phyloP scores from a whole-genome alignment of 2,329 filamentous ascomycete species.

The Volutella citrinella region DNA sequence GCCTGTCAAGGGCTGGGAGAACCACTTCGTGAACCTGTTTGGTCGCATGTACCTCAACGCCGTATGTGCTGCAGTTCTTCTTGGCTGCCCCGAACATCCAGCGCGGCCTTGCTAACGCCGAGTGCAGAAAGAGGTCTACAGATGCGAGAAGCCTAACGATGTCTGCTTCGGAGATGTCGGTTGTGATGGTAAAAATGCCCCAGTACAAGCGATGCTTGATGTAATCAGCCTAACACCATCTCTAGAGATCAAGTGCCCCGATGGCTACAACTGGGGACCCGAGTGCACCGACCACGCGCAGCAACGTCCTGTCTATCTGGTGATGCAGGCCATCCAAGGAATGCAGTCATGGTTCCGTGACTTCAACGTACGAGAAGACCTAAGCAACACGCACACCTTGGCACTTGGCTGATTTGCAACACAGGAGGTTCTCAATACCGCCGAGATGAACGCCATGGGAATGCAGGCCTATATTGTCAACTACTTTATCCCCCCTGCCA shows the following conservation, averaged over 20 bases:
- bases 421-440: conserved; percentile 1
- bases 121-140: conserved; percentile 2
- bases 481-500: conserved; percentile 2
- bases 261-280: conserved; percentile 3
- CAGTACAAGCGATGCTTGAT: too few relatives aligned
- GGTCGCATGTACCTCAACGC: conserved; percentile 3
- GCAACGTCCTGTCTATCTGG: conserved; percentile 2
- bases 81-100: too few relatives aligned
- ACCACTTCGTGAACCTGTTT: conserved; percentile 5
- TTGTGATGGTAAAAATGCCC: conserved; percentile 2
- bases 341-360: conserved; percentile 2
- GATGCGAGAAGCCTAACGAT: conserved; percentile 2
- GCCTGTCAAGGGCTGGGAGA: conserved; percentile 2
- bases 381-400: too few relatives aligned
- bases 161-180: conserved; percentile 1
- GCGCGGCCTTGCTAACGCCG: too few relatives aligned
- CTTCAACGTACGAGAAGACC: conserved; percentile 2
- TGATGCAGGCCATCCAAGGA: conserved; percentile 3
- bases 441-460: conserved; percentile 2
- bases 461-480: conserved; percentile 1
- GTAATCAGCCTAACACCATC: background rate
- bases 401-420: background rate
- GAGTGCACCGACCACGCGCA: conserved; percentile 1
- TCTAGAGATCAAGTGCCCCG: conserved; percentile 3
- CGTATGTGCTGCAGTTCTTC: too few relatives aligned